Percentiles rank a stretch among this genome's conserved stretches.
These are phyloP conservation scores for Epichloe uncinata DNA, from an alignment of 2,329 filamentous ascomycete genomes.

Conservation along the genomic window DNA sequence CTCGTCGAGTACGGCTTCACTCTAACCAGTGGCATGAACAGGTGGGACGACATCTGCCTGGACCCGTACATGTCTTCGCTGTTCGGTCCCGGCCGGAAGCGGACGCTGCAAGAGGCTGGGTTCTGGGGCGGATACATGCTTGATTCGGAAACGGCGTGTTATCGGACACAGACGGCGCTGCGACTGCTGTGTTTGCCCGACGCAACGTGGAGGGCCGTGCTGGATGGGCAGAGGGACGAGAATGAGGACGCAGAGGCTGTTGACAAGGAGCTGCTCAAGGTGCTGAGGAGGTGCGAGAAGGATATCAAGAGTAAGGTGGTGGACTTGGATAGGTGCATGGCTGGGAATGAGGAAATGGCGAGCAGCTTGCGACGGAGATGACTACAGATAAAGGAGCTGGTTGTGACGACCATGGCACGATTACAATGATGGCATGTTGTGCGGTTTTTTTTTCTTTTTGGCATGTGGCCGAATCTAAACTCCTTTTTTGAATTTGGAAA, in stretches of 20 bases:
- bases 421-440: constrained; percentile 3
- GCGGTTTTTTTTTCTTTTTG: no score
- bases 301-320: constrained; percentile 18
- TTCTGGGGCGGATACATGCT: constrained; percentile 40
- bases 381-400: constrained; percentile 15
- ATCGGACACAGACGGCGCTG: constrained; percentile 42
- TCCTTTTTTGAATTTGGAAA: neutral
- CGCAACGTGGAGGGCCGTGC: constrained; percentile 28
- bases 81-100: constrained; percentile 21
- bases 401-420: constrained; percentile 8
- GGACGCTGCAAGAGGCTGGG: constrained; percentile 28
- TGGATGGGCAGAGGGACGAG: constrained; percentile 33
- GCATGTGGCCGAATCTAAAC: neutral
- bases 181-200: constrained; percentile 23
- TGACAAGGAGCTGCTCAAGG: constrained; percentile 20
- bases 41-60: constrained; percentile 37
- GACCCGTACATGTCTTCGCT: constrained; percentile 33
- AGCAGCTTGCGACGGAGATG: constrained; percentile 11
- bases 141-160: constrained; percentile 36
- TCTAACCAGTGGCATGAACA: constrained; percentile 28
- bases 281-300: constrained; percentile 25
- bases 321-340: constrained; percentile 17
- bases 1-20: constrained; percentile 52
- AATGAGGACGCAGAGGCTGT: constrained; percentile 29
- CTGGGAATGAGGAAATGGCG: constrained; percentile 16